Conservation (phyloP, 768 basidiomycete genomes). For the Trametes coccinea region DNA sequence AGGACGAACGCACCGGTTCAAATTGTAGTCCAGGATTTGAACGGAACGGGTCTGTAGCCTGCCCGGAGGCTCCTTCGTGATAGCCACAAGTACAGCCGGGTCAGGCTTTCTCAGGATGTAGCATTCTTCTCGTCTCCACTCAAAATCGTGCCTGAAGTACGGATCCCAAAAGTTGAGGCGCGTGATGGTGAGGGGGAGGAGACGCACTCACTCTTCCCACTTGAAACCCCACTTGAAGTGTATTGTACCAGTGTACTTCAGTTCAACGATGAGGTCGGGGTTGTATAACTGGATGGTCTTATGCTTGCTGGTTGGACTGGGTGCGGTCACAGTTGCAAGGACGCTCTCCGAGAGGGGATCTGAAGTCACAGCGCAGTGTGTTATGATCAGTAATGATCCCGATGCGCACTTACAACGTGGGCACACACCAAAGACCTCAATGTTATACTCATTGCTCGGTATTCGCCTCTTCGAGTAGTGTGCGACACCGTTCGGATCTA, state of each 20-base stretch:
- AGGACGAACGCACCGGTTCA: slow-evolving; percentile 58
- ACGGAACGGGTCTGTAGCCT: slow-evolving; percentile 62
- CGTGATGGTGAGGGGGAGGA: neutral
- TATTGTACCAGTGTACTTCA: slow-evolving; percentile 73
- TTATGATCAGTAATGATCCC: too few species aligned
- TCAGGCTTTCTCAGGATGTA: slow-evolving; percentile 84
- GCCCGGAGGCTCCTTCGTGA: slow-evolving; percentile 75
- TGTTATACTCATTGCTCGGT: slow-evolving; percentile 54
- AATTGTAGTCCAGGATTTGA: slow-evolving; percentile 84
- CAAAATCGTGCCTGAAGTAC: slow-evolving; percentile 67
- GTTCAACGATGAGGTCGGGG: slow-evolving; percentile 65
- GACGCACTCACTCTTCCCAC: slow-evolving; percentile 73
- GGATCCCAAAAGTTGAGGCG: neutral
- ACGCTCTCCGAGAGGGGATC: slow-evolving; percentile 74
- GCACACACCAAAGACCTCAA: slow-evolving; percentile 65
- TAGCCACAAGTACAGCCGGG: slow-evolving; percentile 80
- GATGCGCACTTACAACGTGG: neutral
- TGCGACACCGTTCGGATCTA: slow-evolving; percentile 58
- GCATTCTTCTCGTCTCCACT: slow-evolving; percentile 85
- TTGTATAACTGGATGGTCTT: slow-evolving; percentile 79
- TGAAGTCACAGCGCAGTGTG: slow-evolving; percentile 28
- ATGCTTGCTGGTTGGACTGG: slow-evolving; percentile 63
- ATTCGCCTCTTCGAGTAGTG: slow-evolving; percentile 76
- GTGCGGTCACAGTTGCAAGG: slow-evolving; percentile 67
- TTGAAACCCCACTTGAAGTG: slow-evolving; percentile 77